These are phyloP conservation scores for Solanum infundibuliforme DNA, from an alignment of 257 asterid genomes.

Conservation along the genomic window DNA sequence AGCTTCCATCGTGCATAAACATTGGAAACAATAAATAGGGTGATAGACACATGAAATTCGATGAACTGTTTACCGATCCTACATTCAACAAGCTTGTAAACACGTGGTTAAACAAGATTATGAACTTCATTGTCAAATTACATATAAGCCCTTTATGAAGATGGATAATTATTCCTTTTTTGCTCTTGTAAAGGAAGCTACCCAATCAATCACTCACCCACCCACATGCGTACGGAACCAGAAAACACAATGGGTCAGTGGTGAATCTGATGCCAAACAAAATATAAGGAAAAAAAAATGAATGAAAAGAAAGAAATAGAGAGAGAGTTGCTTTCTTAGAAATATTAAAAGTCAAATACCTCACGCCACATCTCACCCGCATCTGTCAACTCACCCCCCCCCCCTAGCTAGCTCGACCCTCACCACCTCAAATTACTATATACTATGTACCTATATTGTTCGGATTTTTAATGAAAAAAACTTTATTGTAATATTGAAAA, in stretches of 20 bases:
- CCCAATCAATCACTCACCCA: neutral
- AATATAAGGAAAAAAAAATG: neutral
- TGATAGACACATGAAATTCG: neutral
- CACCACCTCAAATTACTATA: neutral
- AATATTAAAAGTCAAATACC: neutral
- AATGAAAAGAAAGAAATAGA: neutral
- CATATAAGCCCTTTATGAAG: neutral
- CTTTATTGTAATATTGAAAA: too few relatives aligned
- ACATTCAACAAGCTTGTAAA: neutral
- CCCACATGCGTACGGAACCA: neutral
- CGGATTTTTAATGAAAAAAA: neutral
- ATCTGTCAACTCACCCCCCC: neutral
- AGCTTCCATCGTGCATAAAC: neutral
- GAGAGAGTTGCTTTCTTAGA: neutral
- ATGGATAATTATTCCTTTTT: neutral
- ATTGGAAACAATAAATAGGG: neutral
- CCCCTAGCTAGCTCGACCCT: neutral
- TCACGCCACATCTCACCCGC: neutral
- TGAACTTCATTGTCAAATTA: neutral
- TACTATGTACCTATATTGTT: neutral
- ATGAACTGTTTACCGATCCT: neutral
- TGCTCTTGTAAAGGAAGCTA: neutral
- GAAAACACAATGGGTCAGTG: neutral
- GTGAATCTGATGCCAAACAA: neutral
- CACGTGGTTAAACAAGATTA: neutral